These are phyloP conservation scores for Jamesozyma lodderae DNA, from an alignment of 805 yeast species.

Conservation along the genomic window DNA sequence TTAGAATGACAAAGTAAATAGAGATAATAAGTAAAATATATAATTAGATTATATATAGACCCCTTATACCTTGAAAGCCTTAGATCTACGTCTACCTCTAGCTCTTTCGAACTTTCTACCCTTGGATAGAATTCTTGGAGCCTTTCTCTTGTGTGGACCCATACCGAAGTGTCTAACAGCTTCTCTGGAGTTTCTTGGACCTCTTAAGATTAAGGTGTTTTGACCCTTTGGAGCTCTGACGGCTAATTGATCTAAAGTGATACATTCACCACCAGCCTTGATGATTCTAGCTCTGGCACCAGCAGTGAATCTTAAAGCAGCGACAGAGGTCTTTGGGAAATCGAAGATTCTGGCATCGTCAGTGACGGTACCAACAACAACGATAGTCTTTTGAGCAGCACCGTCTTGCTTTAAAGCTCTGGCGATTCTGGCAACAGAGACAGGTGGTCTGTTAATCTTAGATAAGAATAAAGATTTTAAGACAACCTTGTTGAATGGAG, in stretches of 20 bases:
- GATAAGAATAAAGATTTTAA: constrained; percentile 92
- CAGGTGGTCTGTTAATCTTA: constrained; percentile 99
- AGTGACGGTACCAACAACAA: constrained; percentile 98
- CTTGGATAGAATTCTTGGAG: constrained; percentile 93
- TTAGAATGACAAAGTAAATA: neutral
- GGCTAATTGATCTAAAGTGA: constrained; percentile 98
- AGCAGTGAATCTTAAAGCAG: constrained; percentile 99
- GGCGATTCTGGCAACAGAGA: constrained; percentile 84
- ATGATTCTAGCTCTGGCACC: constrained; percentile 95
- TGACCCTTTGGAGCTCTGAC: constrained; percentile 98
- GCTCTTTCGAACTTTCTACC: constrained; percentile 99
- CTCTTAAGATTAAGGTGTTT: constrained; percentile 96
- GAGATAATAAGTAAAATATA: constrained; percentile 1
- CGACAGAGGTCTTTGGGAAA: constrained; percentile 95
- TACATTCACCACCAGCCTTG: constrained; percentile 99
- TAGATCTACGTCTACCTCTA: constrained; percentile 98
- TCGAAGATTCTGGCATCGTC: constrained; percentile 91
- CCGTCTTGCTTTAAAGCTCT: constrained; percentile 76
- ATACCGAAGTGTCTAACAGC: constrained; percentile 99
- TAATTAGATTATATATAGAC: constrained; percentile 10
- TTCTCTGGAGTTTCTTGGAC: constrained; percentile 98
- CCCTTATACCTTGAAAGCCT: constrained; percentile 98
- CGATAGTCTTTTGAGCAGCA: constrained; percentile 85
- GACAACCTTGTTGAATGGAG: constrained; percentile 96
- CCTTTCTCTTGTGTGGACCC: constrained; percentile 99